Evolutionary conservation across 805 yeast genomes (phyloP).

Genomic region (Candida endomychidarum): DNA sequence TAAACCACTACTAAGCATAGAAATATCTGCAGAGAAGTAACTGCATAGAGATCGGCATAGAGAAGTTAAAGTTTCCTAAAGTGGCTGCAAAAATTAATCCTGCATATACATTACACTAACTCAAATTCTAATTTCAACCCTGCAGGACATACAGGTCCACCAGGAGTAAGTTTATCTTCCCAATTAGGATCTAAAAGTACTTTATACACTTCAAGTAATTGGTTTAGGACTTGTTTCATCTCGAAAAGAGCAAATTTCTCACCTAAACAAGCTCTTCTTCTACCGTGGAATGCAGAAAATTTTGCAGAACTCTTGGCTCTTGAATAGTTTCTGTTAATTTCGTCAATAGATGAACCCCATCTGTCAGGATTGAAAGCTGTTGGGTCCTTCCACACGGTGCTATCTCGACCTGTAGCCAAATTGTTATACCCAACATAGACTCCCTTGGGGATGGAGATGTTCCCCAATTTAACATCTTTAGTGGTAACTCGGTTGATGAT

Average conservation of each 20-base stretch:
- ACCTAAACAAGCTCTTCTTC: conserved; percentile 60
- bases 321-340: conserved; percentile 40
- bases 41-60: no score
- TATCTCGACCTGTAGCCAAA: conserved; percentile 49
- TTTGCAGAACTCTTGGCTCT: conserved; percentile 45
- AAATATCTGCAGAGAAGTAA: no score
- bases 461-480: conserved; percentile 37
- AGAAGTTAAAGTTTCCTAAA: conserved; percentile 5
- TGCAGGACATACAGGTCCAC: conserved; percentile 57
- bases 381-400: conserved; percentile 43
- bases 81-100: conserved; percentile 1
- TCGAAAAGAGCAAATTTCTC: conserved; percentile 55
- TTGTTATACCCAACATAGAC: conserved; percentile 57
- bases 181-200: conserved; percentile 42
- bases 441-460: conserved; percentile 48
- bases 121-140: conserved; percentile 23
- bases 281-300: conserved; percentile 58
- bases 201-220: conserved; percentile 35
- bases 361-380: conserved; percentile 47
- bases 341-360: conserved; percentile 48
- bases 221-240: conserved; percentile 38
- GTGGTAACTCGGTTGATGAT: conserved; percentile 52
- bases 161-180: conserved; percentile 53
- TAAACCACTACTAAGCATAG: no score
- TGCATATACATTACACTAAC: background rate